Evolutionary conservation across 108 stramenopile genomes (phyloP).

Genomic region (Aurantiochytrium sp.): DNA sequence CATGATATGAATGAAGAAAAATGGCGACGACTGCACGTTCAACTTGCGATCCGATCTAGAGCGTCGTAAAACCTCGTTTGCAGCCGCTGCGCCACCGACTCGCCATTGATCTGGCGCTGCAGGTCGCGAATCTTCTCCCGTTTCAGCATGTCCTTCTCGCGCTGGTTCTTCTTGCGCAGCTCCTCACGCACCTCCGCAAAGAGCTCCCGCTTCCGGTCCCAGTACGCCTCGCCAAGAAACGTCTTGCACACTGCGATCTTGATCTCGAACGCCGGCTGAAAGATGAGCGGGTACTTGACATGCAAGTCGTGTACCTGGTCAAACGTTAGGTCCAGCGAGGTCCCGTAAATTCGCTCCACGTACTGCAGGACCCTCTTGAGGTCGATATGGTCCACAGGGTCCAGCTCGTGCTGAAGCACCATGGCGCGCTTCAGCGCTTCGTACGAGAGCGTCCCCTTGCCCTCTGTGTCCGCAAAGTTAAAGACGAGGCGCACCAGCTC

Average conservation of each 20-base stretch:
- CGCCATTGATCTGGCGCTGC: neutral
- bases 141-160: neutral
- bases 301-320: neutral
- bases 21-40: neutral
- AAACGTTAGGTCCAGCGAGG: neutral
- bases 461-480: neutral
- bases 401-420: neutral
- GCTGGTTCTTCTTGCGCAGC: neutral
- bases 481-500: conserved; percentile 12
- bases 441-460: neutral
- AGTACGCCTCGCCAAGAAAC: neutral
- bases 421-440: neutral
- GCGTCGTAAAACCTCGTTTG: neutral
- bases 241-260: neutral
- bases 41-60: neutral
- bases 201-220: neutral
- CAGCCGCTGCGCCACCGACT: neutral
- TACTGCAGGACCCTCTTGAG: neutral
- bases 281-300: neutral
- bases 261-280: neutral
- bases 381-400: neutral
- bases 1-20: no score
- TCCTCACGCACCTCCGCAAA: conserved; percentile 5
- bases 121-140: neutral
- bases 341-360: neutral